Conservation (phyloP, 2,329 filamentous ascomycete species). For the Hortaea sp. region DNA sequence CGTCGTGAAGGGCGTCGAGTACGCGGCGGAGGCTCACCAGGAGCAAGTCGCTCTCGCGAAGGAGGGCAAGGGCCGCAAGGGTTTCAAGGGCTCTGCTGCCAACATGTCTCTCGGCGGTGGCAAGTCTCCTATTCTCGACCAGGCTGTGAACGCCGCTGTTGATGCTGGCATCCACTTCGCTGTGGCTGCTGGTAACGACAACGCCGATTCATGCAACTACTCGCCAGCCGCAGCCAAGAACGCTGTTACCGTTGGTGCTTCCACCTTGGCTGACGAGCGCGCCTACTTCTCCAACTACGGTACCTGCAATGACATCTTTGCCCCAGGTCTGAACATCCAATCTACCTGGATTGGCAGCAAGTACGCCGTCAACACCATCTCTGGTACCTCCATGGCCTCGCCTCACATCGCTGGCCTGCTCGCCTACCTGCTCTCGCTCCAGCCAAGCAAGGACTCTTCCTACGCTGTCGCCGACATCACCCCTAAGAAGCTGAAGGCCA, state of each 20-base stretch:
- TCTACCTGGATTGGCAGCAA: slow-evolving; percentile 98
- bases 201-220: slow-evolving; percentile 98
- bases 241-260: slow-evolving; percentile 92
- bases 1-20: slow-evolving; percentile 97
- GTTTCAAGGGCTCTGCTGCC: slow-evolving; percentile 96
- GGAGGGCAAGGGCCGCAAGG: slow-evolving; percentile 71
- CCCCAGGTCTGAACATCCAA: slow-evolving; percentile 77
- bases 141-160: slow-evolving; percentile 88
- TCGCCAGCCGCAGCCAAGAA: slow-evolving; percentile 87
- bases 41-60: slow-evolving; percentile 69
- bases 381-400: slow-evolving; percentile 97
- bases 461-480: slow-evolving; percentile 84
- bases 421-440: slow-evolving; percentile 95
- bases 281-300: slow-evolving; percentile 99
- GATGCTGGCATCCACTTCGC: slow-evolving; percentile 90
- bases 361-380: slow-evolving; percentile 96
- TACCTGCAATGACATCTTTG: slow-evolving; percentile 99
- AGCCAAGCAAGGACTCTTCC: slow-evolving; percentile 80
- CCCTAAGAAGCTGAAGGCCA: slow-evolving; percentile 86
- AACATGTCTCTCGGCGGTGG: slow-evolving; percentile 99
- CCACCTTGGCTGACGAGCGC: slow-evolving; percentile 84
- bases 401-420: slow-evolving; percentile 93
- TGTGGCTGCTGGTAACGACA: slow-evolving; percentile 96
- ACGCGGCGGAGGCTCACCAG: slow-evolving; percentile 69
- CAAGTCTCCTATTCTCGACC: slow-evolving; percentile 85